Conservation (phyloP, 306 rosid genomes). For the Coriaria nepalensis region DNA sequence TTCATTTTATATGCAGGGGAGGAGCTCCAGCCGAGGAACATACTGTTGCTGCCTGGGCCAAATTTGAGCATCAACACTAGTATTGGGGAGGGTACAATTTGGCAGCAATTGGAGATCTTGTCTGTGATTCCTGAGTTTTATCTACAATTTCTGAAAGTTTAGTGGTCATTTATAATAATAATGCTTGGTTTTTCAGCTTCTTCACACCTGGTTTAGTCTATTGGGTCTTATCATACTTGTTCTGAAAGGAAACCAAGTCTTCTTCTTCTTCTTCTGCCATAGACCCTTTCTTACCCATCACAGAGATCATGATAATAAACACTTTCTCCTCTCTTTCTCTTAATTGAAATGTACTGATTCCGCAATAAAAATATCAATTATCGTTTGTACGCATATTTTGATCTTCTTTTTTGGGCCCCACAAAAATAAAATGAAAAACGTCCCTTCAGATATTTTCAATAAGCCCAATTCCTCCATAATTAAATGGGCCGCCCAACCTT, state of each 20-base stretch:
- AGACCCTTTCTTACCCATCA: slow-evolving; percentile 22
- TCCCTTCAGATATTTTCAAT: no score
- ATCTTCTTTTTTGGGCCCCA: no score
- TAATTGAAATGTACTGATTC: no score
- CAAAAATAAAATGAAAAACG: no score
- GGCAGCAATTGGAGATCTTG: slow-evolving; percentile 51
- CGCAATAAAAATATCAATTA: not conserved
- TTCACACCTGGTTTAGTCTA: slow-evolving; percentile 59
- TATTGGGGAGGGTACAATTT: slow-evolving; percentile 59
- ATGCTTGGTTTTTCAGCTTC: slow-evolving; percentile 85
- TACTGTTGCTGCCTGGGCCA: no score
- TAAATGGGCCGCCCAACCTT: no score
- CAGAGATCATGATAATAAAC: slow-evolving; percentile 2
- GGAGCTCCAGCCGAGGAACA: no score
- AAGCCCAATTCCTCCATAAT: no score
- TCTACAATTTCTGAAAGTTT: slow-evolving; percentile 28
- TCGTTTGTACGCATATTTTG: no score
- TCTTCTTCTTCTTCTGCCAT: not conserved
- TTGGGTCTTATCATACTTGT: slow-evolving; percentile 44
- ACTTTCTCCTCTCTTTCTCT: not conserved
- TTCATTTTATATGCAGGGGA: no score
- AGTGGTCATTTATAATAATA: slow-evolving; percentile 51
- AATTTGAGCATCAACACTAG: no score
- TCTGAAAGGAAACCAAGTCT: slow-evolving; percentile 11
- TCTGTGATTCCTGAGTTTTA: slow-evolving; percentile 55